Evolutionary conservation across 1,284 basidiomycete genomes (phyloP).

Genomic region (Trichosporon ovoides): DNA sequence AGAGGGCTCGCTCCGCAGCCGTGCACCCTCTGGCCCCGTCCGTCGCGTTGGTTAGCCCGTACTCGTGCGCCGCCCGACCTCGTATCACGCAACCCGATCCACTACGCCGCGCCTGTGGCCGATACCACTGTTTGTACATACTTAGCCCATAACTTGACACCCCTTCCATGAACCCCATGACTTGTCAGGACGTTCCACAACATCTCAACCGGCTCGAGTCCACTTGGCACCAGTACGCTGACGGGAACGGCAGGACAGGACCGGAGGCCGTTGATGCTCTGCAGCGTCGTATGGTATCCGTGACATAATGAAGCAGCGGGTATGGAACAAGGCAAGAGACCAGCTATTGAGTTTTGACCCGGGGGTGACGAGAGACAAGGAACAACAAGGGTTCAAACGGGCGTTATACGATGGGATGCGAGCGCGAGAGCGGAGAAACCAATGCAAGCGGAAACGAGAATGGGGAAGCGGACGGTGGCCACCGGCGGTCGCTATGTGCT

Average conservation of each 20-base stretch:
- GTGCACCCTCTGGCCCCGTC: too few relatives aligned
- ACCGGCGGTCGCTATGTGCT: neutral
- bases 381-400: neutral
- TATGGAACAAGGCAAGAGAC: neutral
- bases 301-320: neutral
- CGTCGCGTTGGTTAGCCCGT: too few relatives aligned
- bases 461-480: neutral
- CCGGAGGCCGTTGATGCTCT: too few relatives aligned
- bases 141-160: neutral
- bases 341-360: constrained; percentile 5
- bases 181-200: neutral
- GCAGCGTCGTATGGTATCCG: too few relatives aligned
- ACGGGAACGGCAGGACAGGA: too few relatives aligned
- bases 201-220: too few relatives aligned
- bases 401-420: neutral
- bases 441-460: neutral
- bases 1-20: too few relatives aligned
- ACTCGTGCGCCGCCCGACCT: neutral
- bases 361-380: neutral
- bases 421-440: neutral
- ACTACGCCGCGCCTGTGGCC: neutral
- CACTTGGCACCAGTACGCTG: too few relatives aligned
- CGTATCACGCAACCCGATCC: neutral
- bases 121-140: constrained; percentile 7
- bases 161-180: neutral